phyloP scores from a whole-genome alignment of 2,329 filamentous ascomycete genomes.

The Cladosporium sp. region DNA sequence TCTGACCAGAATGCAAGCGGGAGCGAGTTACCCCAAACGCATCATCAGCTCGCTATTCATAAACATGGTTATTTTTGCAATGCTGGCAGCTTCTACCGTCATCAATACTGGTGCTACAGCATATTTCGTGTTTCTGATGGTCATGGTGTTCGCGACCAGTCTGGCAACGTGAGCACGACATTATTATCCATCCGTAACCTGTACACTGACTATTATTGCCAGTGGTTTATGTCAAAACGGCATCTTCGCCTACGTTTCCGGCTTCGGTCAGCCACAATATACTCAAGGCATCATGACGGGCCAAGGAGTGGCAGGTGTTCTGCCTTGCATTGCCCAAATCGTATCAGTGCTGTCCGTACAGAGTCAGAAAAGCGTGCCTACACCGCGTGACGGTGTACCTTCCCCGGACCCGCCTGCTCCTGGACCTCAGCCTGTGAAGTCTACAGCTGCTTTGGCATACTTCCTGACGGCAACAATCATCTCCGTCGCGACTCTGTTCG shows the following conservation, averaged over 20 bases:
- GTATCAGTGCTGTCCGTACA: conserved; percentile 70
- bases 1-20: conserved; percentile 75
- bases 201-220: background rate
- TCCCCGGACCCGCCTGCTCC: conserved; percentile 11
- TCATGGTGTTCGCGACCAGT: conserved; percentile 77
- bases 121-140: conserved; percentile 80
- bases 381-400: conserved; percentile 15
- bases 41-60: conserved; percentile 76
- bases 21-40: conserved; percentile 83
- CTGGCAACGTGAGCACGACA: conserved; percentile 59
- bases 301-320: conserved; percentile 85
- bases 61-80: conserved; percentile 72
- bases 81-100: conserved; percentile 79
- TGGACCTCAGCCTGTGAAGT: conserved; percentile 48
- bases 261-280: conserved; percentile 83
- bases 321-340: conserved; percentile 86
- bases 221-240: conserved; percentile 85
- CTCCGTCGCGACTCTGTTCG: conserved; percentile 67
- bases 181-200: background rate
- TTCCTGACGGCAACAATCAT: conserved; percentile 84
- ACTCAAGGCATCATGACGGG: conserved; percentile 96
- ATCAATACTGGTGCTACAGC: conserved; percentile 57
- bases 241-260: conserved; percentile 84
- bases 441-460: conserved; percentile 80
- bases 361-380: conserved; percentile 30